A percentile compares a stretch with the other conserved stretches of the same genome.
phyloP scores from a whole-genome alignment of 371 early-diverging fungal species.

The Actinomucor elegans region DNA sequence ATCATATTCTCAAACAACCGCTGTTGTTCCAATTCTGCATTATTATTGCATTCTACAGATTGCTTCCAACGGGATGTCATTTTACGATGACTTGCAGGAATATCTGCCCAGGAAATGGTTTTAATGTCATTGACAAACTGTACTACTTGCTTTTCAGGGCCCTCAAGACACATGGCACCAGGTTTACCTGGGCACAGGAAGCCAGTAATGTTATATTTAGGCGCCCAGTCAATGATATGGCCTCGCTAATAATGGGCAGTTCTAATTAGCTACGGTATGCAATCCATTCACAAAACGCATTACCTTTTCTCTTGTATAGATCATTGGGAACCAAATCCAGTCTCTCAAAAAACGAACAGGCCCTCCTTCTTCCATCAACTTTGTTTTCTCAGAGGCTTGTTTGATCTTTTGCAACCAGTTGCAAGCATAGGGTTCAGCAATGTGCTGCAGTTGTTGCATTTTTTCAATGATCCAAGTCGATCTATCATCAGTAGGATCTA shows the following conservation, averaged over 20 bases:
- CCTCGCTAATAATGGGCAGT: slow-evolving; percentile 30
- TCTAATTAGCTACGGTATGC: too few species aligned
- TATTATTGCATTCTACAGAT: slow-evolving; percentile 10
- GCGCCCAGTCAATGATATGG: slow-evolving; percentile 46
- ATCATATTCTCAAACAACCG: slow-evolving; percentile 34
- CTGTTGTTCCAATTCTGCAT: slow-evolving; percentile 10
- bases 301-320: slow-evolving; percentile 47
- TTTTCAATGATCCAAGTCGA: slow-evolving; percentile 29
- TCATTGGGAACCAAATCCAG: slow-evolving; percentile 54
- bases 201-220: slow-evolving; percentile 39
- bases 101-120: slow-evolving; percentile 42
- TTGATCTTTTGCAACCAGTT: background rate
- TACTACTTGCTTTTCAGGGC: slow-evolving; percentile 35
- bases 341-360: slow-evolving; percentile 33
- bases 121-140: slow-evolving; percentile 45
- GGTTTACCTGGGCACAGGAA: slow-evolving; percentile 47
- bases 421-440: slow-evolving; percentile 20
- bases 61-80: slow-evolving; percentile 45
- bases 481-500: slow-evolving; percentile 11
- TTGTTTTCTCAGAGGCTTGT: background rate
- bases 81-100: slow-evolving; percentile 39
- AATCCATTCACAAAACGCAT: too few species aligned
- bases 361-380: background rate
- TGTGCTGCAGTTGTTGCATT: slow-evolving; percentile 21
- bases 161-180: slow-evolving; percentile 41